Conservation (phyloP, 2,329 filamentous ascomycete genomes). For the Chaetomium globosum region DNA sequence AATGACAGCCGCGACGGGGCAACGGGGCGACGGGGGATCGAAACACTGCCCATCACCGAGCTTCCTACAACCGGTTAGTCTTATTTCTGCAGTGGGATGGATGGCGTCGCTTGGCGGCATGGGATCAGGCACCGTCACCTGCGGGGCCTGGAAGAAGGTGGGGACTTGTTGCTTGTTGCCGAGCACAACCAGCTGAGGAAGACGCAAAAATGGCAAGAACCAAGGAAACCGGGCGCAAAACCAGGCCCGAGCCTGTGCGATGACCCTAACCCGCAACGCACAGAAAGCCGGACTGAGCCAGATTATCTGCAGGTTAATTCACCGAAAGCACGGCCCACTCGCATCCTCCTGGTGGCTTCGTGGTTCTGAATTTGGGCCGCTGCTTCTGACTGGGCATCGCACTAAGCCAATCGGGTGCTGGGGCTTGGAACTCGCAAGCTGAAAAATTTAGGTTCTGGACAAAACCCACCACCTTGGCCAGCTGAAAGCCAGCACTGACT, state of each 20-base stretch:
- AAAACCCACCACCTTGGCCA: conserved; percentile 19
- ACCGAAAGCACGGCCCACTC: conserved; percentile 13
- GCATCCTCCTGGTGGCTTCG: not conserved
- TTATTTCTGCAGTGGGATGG: not conserved
- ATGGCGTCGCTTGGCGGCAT: conserved; percentile 17
- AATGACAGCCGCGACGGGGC: not conserved
- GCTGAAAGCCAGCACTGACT: conserved; percentile 23
- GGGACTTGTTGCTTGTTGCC: not conserved
- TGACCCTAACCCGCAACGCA: conserved; percentile 8
- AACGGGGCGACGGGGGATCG: conserved; percentile 9
- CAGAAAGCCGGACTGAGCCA: not conserved
- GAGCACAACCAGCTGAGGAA: conserved; percentile 10
- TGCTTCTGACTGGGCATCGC: not conserved
- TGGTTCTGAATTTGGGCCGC: not conserved
- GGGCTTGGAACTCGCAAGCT: conserved; percentile 17
- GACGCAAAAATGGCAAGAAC: not conserved
- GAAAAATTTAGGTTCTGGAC: conserved; percentile 14
- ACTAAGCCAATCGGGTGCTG: conserved; percentile 19
- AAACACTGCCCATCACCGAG: conserved; percentile 33
- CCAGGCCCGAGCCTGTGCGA: not conserved
- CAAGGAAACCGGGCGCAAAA: not conserved
- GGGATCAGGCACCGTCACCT: conserved; percentile 9
- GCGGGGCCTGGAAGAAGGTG: conserved; percentile 6
- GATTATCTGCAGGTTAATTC: not conserved
- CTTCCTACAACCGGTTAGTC: conserved; percentile 29